Evolutionary conservation across 2,329 filamentous ascomycete genomes (phyloP), one percentile per base, ranked within the genome.

Genomic region (Microdochium nivale): DNA sequence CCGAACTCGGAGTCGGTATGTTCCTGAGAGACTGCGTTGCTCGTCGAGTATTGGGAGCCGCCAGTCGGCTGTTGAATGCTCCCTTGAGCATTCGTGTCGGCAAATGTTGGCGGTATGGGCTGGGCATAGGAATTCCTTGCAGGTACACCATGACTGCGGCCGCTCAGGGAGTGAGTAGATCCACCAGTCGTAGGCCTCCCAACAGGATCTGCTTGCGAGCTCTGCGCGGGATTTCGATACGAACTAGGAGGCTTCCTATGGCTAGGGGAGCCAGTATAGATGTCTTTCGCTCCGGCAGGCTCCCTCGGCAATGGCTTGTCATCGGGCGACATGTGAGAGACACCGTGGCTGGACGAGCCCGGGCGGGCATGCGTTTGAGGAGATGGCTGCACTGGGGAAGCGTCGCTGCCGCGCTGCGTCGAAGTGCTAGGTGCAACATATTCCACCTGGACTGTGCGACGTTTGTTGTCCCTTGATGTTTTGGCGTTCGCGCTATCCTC

Each of bases 381-480:
- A 11, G 64, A 58, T 21, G 59, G 50, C 25, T 61, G 60, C 40
- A 25, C 49, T 40, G 64, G 61, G 4, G 58, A 69, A 63, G 56
- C 67, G 55, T 63, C 55, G 11, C 69, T 81, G 27, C 87, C 90
- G 57, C 92, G 82, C 55, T 86, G 80, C 1, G 92, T 96, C 63
- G 92, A 84, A 5, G 90, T 95, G 25, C 86, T 84, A 24, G 94
- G 94, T 21, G 91, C 88, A 52, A 97, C 94, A 68, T 99, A 99
- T 73, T 99, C 94, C 55, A 99, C 88, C 70, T 99, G 94, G 0
- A 99, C 90, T 0, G 94, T 99, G 60, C 91, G 83, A 52, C 94
- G 84, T 71, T 97, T 97, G 61, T 87, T 87, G 65, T 96, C 91
- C 59, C 90, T 86, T 88, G 87, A 43, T 81, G 78, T 61, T 84